These are phyloP conservation scores for Colletotrichum euphorbiae DNA, from an alignment of 2,329 filamentous ascomycete genomes.

Conservation along the genomic window DNA sequence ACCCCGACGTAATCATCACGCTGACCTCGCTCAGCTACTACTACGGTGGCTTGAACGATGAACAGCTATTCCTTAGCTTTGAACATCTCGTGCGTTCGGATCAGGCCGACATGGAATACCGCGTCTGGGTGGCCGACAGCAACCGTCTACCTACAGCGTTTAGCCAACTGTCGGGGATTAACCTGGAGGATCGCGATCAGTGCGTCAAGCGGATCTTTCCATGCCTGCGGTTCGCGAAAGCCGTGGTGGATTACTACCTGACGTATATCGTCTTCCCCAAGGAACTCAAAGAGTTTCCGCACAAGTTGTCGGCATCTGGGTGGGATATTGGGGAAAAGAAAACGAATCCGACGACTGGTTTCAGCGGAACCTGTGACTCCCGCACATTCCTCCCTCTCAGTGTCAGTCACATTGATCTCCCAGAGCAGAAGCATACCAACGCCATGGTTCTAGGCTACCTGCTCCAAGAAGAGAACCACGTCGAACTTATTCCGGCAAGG, in stretches of 20 bases:
- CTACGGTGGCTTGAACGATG: conserved; percentile 63
- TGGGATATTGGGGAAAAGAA: conserved; percentile 72
- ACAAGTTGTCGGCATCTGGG: conserved; percentile 73
- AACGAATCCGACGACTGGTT: conserved; percentile 67
- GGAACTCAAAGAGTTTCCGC: conserved; percentile 70
- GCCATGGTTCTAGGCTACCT: conserved; percentile 72
- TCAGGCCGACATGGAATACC: conserved; percentile 63
- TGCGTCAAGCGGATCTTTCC: conserved; percentile 65
- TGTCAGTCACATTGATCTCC: conserved; percentile 63
- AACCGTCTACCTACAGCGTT: conserved; percentile 51
- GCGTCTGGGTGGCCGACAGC: conserved; percentile 57
- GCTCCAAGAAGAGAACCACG: conserved; percentile 63
- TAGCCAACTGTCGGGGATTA: conserved; percentile 62
- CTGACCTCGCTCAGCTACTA: conserved; percentile 69
- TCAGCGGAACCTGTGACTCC: conserved; percentile 78
- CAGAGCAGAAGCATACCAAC: conserved; percentile 71
- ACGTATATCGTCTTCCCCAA: conserved; percentile 68
- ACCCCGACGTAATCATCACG: conserved; percentile 68
- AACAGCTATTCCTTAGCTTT: conserved; percentile 62
- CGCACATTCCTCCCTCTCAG: conserved; percentile 66
- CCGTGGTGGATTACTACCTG: conserved; percentile 73
- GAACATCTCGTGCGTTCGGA: conserved; percentile 61
- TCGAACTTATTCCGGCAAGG: conserved; percentile 45
- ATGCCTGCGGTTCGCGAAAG: conserved; percentile 62
- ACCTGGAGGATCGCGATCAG: conserved; percentile 65